Evolutionary conservation across 768 basidiomycete genomes (phyloP).

Genomic region (Calocybe indica): DNA sequence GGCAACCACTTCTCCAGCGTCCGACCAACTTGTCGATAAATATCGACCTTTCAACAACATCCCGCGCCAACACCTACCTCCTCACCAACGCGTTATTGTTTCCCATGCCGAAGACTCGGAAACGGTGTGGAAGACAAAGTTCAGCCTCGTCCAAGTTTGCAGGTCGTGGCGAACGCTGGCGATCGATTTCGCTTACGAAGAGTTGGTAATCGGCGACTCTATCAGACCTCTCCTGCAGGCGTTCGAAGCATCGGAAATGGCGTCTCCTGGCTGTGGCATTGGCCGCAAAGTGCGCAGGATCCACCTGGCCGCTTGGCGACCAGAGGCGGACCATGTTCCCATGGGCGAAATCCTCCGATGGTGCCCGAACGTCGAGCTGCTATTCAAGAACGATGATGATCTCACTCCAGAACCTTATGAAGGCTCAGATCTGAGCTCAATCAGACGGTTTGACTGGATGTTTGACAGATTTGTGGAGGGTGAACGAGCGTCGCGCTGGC

Average conservation of each 20-base stretch:
- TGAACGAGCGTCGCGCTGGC: neutral
- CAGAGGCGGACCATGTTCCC: neutral
- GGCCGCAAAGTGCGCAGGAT: conserved; percentile 8
- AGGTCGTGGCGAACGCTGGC: conserved; percentile 6
- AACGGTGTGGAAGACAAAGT: conserved; percentile 1
- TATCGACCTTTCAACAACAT: conserved; percentile 1
- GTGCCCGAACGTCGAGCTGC: conserved; percentile 6
- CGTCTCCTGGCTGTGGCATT: neutral
- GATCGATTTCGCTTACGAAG: conserved; percentile 5
- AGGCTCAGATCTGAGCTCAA: conserved; percentile 1
- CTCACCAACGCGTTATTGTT: neutral
- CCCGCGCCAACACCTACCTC: neutral
- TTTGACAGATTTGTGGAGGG: neutral
- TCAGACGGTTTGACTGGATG: conserved; percentile 9
- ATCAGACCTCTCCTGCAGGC: neutral
- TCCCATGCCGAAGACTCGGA: neutral
- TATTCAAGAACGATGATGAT: conserved; percentile 11
- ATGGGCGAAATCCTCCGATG: conserved; percentile 3
- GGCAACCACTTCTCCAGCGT: conserved; percentile 3
- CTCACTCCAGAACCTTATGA: neutral
- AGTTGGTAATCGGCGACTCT: conserved; percentile 5
- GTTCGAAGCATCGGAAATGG: conserved; percentile 4
- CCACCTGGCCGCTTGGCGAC: conserved; percentile 1
- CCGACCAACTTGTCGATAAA: neutral
- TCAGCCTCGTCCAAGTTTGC: conserved; percentile 8